These are phyloP conservation scores for Penicillium griseofulvum DNA, from an alignment of 2,329 filamentous ascomycete genomes.

Conservation along the genomic window DNA sequence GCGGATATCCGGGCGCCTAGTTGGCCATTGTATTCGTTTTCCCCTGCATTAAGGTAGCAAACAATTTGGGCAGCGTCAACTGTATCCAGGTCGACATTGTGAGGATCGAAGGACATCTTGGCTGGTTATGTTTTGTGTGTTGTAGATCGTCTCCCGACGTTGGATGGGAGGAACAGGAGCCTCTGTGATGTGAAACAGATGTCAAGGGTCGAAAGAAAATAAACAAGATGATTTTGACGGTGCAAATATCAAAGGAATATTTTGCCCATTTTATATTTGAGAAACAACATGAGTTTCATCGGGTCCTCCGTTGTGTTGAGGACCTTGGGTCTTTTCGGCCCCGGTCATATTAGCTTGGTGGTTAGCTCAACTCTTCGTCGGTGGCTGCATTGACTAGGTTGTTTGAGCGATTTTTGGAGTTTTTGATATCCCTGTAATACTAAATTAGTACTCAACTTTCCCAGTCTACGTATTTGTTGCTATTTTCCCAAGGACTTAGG, in stretches of 20 bases:
- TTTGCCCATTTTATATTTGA: constrained; percentile 7
- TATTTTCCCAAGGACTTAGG: background rate
- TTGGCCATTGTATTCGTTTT: constrained; percentile 56
- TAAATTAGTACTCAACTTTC: background rate
- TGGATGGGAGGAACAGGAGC: background rate
- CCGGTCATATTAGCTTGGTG: background rate
- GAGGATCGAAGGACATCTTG: constrained; percentile 37
- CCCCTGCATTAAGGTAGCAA: constrained; percentile 49
- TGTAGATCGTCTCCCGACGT: background rate
- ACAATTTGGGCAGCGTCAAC: constrained; percentile 47
- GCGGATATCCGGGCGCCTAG: constrained; percentile 45
- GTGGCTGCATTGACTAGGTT: background rate
- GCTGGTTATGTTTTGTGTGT: background rate
- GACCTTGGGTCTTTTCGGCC: constrained; percentile 19
- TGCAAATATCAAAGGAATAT: background rate
- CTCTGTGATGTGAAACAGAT: background rate
- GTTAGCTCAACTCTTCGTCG: background rate
- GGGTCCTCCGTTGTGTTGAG: constrained; percentile 13
- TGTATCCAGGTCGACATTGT: constrained; percentile 45
- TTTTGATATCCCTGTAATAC: too few species aligned
- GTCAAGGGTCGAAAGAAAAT: background rate
- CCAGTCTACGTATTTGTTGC: background rate
- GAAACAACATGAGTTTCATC: background rate
- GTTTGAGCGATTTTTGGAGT: background rate
- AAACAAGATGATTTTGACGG: background rate